Base-by-base conservation (phyloP, 192 early-diverging fungal species). In the Podila horticola region DNA sequence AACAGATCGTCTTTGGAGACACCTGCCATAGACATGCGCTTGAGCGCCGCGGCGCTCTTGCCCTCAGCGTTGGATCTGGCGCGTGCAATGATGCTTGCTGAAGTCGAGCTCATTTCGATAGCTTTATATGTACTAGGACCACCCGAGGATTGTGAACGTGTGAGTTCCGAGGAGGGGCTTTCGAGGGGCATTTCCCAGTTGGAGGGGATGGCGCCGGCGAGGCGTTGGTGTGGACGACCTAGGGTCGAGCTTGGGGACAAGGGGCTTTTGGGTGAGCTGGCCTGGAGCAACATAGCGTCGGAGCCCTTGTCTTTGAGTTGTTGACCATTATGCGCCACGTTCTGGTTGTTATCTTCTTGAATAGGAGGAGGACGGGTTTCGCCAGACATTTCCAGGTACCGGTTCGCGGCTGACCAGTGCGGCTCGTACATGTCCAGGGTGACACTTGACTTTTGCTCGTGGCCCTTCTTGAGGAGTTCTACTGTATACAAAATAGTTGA, bases 1-100 rank as follows among this genome's bases (percentile, higher is more conserved):
- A 75, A 83, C 49, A 91, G 73, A 49, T 89, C 90, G 12, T 75
- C 71, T 24, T 82, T 82, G 5, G 90, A 86, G 10, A 84, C 76
- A 12, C 72, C 74, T 13, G 66, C 64, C 34, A n/a, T 58, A 9
- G 52, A 55, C 52, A 55, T 55, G n/a, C 52, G 52, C 6, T 55
- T 55, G 5, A 55, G 52, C 0, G 52, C 52, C 52, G 52, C 52
- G 20, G 52, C 52, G 24, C 52, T 55, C 24, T 55, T 55, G 0
- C 52, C 62, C 11, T 63, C 30, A 0, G 33, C 20, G 28, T 60
- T 33, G 33, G 33, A n/a, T 29, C 10, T 22, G 62, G 15, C 17
- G 62, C 20, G 30, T 12, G 12, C 30, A 58, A 51, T 73, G 57
- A 3, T 66, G 51, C 17, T 64, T 0, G 19, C 29, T 12, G 15